phyloP scores from a whole-genome alignment of 2,329 filamentous ascomycete genomes.

The Clonostachys rosea region DNA sequence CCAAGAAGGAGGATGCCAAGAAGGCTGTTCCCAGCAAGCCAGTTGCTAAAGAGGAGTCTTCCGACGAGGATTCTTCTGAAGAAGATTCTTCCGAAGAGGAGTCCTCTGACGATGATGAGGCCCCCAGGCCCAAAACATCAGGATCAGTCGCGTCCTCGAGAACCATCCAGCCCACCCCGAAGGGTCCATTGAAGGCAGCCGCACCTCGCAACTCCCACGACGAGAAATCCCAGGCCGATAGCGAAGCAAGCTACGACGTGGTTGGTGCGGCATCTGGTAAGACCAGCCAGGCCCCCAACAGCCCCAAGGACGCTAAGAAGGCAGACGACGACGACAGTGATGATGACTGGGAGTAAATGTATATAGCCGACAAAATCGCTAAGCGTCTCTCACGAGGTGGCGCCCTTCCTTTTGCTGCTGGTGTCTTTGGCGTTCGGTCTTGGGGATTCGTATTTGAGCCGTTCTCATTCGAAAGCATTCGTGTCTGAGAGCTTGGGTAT shows the following conservation, averaged over 20 bases:
- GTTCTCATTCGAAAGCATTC: neutral
- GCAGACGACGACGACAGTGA: constrained; percentile 48
- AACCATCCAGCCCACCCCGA: constrained; percentile 43
- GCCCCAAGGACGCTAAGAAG: constrained; percentile 44
- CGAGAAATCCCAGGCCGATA: constrained; percentile 85
- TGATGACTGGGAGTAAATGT: constrained; percentile 68
- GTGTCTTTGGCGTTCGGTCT: neutral
- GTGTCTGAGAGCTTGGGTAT: neutral
- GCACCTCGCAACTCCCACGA: constrained; percentile 76
- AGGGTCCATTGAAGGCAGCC: constrained; percentile 50
- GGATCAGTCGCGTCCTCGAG: constrained; percentile 53
- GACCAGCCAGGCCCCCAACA: constrained; percentile 71
- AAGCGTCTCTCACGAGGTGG: no score
- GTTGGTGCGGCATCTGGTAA: constrained; percentile 74
- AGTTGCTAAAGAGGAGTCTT: no score
- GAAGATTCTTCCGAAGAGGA: constrained; percentile 12
- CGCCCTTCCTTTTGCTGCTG: neutral
- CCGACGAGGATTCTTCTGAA: no score
- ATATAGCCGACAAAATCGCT: neutral
- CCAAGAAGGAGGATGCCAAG: neutral
- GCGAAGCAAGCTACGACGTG: constrained; percentile 93
- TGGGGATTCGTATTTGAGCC: neutral
- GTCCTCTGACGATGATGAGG: constrained; percentile 27
- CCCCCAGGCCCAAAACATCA: constrained; percentile 28
- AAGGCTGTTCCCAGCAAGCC: neutral